Evolutionary conservation across 306 rosid genomes (phyloP).

Genomic region (Abrus precatorius): DNA sequence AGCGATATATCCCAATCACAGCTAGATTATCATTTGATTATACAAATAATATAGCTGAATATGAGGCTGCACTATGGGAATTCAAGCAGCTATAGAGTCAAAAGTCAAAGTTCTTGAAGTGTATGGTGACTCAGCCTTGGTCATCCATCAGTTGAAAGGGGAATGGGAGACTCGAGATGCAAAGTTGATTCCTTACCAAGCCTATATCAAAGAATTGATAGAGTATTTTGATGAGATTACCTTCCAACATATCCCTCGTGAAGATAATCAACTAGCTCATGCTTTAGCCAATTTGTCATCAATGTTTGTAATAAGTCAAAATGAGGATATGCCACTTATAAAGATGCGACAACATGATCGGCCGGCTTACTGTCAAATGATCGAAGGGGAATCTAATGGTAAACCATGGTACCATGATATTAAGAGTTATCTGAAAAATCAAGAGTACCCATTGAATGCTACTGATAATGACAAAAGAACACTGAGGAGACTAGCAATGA

Average conservation of each 20-base stretch:
- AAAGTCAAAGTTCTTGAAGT: not conserved
- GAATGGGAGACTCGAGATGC: not conserved
- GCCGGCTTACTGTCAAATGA: not conserved
- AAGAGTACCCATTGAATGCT: no score
- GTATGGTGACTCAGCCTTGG: not conserved
- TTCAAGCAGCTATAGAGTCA: not conserved
- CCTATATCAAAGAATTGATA: not conserved
- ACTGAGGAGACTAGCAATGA: no score
- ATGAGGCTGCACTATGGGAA: not conserved
- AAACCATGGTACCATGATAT: not conserved
- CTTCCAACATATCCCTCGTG: not conserved
- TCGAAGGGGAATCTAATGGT: not conserved
- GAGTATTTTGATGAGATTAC: not conserved
- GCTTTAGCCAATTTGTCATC: not conserved
- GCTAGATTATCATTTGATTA: not conserved
- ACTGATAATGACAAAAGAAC: no score
- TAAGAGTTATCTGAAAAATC: not conserved
- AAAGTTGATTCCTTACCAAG: not conserved
- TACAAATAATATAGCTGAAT: not conserved
- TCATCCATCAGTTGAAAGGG: not conserved
- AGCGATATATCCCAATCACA: no score
- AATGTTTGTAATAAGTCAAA: not conserved
- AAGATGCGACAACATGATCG: no score
- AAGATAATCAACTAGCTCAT: not conserved
- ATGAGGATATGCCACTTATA: not conserved